Percentiles rank a stretch among this genome's conserved stretches.
phyloP scores from a whole-genome alignment of 495 filamentous ascomycete genomes.

The Clavariopsis aquatica region DNA sequence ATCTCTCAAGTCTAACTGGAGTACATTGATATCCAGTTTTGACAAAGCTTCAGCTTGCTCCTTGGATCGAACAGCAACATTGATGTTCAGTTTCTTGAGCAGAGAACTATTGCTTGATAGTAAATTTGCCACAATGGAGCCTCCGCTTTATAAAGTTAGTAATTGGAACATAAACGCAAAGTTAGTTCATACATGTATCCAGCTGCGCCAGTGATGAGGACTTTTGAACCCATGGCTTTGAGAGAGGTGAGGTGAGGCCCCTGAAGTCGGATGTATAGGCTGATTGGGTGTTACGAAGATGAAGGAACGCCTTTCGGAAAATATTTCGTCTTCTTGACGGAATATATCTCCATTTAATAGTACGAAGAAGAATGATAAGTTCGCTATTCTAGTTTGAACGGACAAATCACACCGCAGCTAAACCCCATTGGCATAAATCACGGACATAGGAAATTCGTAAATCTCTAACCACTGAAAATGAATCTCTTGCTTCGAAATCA shows the following conservation, averaged over 20 bases:
- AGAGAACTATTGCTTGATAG: neutral
- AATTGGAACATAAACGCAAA: neutral
- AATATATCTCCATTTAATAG: too few species aligned
- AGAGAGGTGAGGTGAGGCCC: neutral
- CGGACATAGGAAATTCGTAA: too few species aligned
- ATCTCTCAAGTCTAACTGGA: conserved; percentile 22
- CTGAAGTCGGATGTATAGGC: neutral
- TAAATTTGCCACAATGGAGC: conserved; percentile 26
- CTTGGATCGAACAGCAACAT: conserved; percentile 27
- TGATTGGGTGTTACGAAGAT: neutral
- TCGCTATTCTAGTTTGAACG: too few species aligned
- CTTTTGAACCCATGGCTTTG: conserved; percentile 9
- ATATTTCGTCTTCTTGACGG: too few species aligned
- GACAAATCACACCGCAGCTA: too few species aligned
- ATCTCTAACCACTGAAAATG: too few species aligned
- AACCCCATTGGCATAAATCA: too few species aligned
- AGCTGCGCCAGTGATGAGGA: conserved; percentile 33
- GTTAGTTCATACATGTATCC: conserved; percentile 23
- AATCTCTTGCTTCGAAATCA: too few species aligned
- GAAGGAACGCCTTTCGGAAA: too few species aligned
- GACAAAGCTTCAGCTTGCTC: conserved; percentile 29
- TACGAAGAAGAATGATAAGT: too few species aligned
- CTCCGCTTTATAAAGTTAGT: conserved; percentile 15
- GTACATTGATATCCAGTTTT: conserved; percentile 19
- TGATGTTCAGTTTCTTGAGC: neutral